These are phyloP conservation scores for Pseudogymnoascus pannorum DNA, from an alignment of 2,329 filamentous ascomycete genomes.

Conservation along the genomic window DNA sequence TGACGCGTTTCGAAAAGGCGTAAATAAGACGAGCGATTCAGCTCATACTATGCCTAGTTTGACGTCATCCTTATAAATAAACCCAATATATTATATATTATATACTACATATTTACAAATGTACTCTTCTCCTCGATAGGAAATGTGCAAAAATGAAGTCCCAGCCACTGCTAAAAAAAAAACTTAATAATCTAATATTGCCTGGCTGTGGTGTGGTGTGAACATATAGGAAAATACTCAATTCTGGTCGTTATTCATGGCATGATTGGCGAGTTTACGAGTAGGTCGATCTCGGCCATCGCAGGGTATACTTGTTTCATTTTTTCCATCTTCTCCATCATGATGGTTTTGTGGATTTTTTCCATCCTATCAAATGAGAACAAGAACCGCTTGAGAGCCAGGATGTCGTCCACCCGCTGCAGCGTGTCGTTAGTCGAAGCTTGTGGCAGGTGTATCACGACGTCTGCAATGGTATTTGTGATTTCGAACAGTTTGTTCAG, in stretches of 20 bases:
- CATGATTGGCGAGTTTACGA: background rate
- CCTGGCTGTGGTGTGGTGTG: background rate
- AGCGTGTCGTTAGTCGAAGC: slow-evolving; percentile 35
- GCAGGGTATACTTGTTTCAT: slow-evolving; percentile 16
- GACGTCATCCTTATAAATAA: no score
- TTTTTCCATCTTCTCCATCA: slow-evolving; percentile 35
- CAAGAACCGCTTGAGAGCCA: slow-evolving; percentile 37
- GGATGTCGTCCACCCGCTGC: slow-evolving; percentile 38
- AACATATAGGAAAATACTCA: background rate
- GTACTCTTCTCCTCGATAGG: background rate
- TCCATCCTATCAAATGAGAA: slow-evolving; percentile 35
- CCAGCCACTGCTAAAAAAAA: background rate
- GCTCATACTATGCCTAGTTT: no score
- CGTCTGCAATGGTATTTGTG: slow-evolving; percentile 42
- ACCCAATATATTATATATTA: no score
- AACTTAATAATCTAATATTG: background rate
- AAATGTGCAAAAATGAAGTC: background rate
- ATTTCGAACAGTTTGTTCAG: slow-evolving; percentile 43
- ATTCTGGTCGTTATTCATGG: slow-evolving; percentile 1
- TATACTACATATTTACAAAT: background rate
- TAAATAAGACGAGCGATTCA: no score
- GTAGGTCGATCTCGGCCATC: slow-evolving; percentile 5
- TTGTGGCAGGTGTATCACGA: slow-evolving; percentile 38
- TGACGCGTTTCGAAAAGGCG: no score
- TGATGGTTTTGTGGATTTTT: slow-evolving; percentile 30